Evolutionary conservation across 768 basidiomycete genomes (phyloP), one percentile per base, ranked within the genome.

Genomic region (Pleurotus ostreatus): DNA sequence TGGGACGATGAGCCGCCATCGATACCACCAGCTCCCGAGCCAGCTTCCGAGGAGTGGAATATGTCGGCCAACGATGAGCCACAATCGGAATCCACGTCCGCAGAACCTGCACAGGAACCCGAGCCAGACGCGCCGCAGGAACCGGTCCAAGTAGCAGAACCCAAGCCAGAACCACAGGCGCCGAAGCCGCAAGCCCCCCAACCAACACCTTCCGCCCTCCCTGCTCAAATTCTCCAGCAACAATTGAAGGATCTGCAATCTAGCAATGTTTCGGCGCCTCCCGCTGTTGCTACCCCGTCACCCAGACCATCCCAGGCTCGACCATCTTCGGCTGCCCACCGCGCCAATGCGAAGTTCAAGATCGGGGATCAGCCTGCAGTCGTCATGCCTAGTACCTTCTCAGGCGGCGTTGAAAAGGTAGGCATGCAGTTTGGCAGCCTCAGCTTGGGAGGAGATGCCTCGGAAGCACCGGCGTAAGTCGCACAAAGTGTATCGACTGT

Each of bases 371-470:
- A 89, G 56, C 83, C 91, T 38, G 48, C 48, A 16, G 92, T 93
- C 15, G 85, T 92, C 55, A 85, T 92, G 81, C 89, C 91, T 1
- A 78, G 79, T 44, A 82, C 79, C 51, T 87, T 86, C 67, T 80
- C 82, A 26, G 64, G 79, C 34, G 78, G 78, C 15, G 66, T 88
- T 20, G 90, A 92, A 65, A 92, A 89, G 66, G 74, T 93, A 51
- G 91, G 91, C 48, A 92, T 94, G 91, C 90, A 92, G 64, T 94
- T 94, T 65, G 91, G 91, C 49, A 92, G 89, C 68, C 71, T 93
- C 62, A 88, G 83, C 68, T 77, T 94, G 37, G 83, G 83, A 34
- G 88, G 85, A 5, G 89, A 91, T 51, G 75, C 68, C 58, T 68
- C 83, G 30, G 85, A 85, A 40, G 58, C 75, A 26, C 73, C 74